These are phyloP conservation scores for Saccharomycopsis synnaedendra DNA, from an alignment of 805 yeast species.

Conservation along the genomic window DNA sequence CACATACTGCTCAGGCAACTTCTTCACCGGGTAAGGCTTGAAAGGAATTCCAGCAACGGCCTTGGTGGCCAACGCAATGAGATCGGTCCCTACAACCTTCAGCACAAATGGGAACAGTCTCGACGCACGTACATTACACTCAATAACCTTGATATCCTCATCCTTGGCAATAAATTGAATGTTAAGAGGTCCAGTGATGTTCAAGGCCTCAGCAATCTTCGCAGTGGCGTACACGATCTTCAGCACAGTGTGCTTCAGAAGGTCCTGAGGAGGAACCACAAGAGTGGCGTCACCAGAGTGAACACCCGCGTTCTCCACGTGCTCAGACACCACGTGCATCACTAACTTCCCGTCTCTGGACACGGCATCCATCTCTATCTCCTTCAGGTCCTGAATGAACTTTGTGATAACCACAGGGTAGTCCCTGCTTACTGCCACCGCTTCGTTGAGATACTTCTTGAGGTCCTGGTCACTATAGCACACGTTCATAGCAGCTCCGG, in stretches of 20 bases:
- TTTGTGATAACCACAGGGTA: conserved; percentile 97
- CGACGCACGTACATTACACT: conserved; percentile 98
- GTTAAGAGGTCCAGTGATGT: conserved; percentile 95
- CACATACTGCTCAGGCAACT: conserved; percentile 86
- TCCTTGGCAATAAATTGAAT: conserved; percentile 95
- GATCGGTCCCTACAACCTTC: conserved; percentile 90
- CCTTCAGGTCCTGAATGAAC: conserved; percentile 93
- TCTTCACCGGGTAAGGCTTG: conserved; percentile 81
- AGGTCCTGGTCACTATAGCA: conserved; percentile 84
- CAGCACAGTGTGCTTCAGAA: conserved; percentile 81
- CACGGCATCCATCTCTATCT: conserved; percentile 98
- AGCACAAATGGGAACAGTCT: conserved; percentile 98
- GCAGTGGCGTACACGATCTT: conserved; percentile 94
- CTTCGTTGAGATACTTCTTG: conserved; percentile 80
- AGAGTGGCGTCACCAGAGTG: conserved; percentile 99
- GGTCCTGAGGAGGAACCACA: conserved; percentile 93
- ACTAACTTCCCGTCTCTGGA: conserved; percentile 89
- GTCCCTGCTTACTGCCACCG: conserved; percentile 95
- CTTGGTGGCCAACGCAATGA: conserved; percentile 95
- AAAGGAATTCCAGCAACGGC: conserved; percentile 86
- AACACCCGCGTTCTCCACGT: conserved; percentile 98
- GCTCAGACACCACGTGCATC: conserved; percentile 97
- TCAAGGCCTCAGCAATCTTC: conserved; percentile 88
- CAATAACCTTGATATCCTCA: conserved; percentile 93
- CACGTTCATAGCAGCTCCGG: conserved; percentile 99